Percentiles rank a stretch among this genome's conserved stretches.
These are phyloP conservation scores for Rhodotorula graminis DNA, from an alignment of 768 basidiomycete genomes.

Conservation along the genomic window DNA sequence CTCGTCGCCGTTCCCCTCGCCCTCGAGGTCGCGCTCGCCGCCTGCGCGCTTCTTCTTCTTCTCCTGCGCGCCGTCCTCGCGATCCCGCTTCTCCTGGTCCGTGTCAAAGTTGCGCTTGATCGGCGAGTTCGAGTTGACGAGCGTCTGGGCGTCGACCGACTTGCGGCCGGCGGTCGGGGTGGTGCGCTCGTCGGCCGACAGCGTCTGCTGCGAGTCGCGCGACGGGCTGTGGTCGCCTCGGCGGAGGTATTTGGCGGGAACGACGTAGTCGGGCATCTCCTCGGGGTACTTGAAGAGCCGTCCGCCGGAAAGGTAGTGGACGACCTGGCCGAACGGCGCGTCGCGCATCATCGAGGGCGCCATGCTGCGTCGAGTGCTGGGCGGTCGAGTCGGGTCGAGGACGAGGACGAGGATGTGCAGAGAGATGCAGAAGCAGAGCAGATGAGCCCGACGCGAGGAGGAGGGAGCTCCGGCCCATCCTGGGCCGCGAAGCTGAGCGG, in stretches of 20 bases:
- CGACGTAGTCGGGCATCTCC: conserved; percentile 15
- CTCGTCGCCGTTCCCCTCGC: conserved; percentile 4
- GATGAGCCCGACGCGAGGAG: too few species aligned
- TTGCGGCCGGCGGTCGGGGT: neutral
- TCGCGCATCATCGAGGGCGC: conserved; percentile 37
- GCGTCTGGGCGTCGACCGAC: conserved; percentile 10
- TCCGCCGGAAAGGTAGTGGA: conserved; percentile 33
- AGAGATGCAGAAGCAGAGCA: too few species aligned
- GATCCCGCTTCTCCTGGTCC: conserved; percentile 24
- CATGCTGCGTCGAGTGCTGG: neutral
- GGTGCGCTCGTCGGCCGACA: neutral
- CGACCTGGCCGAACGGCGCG: conserved; percentile 32
- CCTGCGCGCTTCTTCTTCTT: neutral
- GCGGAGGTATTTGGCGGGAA: conserved; percentile 13
- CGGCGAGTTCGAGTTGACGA: neutral
- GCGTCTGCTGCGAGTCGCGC: neutral
- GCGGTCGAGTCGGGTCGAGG: neutral
- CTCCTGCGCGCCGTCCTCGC: neutral
- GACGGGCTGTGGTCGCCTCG: neutral
- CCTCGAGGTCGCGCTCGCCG: neutral
- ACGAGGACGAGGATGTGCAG: too few species aligned
- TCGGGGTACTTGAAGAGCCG: conserved; percentile 38
- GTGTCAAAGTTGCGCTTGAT: conserved; percentile 5
- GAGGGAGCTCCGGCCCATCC: too few species aligned
- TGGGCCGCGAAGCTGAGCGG: too few species aligned